Percentiles rank a stretch among this genome's conserved stretches.
phyloP scores from a whole-genome alignment of 164 flowering plant genomes.

The Piper longum region DNA sequence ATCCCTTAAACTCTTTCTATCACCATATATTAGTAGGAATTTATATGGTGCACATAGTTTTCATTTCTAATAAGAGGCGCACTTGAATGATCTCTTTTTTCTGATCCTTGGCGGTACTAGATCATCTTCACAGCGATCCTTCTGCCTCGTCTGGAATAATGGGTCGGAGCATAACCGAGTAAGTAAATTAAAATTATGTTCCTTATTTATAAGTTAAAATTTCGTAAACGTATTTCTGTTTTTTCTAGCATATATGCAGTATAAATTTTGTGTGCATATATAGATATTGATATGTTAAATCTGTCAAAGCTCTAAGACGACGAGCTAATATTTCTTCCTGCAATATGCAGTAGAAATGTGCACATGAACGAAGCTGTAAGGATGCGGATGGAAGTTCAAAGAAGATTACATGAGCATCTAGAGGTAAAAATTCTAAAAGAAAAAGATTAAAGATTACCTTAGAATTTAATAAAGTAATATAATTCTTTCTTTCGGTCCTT shows the following conservation, averaged over 20 bases:
- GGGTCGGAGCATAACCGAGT: constrained; percentile 72
- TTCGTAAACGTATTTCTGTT: too few species aligned
- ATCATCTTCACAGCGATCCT: constrained; percentile 51
- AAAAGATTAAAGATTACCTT: not conserved
- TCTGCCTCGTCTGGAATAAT: constrained; percentile 70
- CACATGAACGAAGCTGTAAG: constrained; percentile 50
- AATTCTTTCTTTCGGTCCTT: too few species aligned
- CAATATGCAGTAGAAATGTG: constrained; percentile 25
- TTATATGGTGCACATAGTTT: not conserved
- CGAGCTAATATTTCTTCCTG: not conserved
- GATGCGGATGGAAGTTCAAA: constrained; percentile 97
- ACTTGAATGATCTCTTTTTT: too few species aligned
- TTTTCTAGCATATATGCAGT: too few species aligned
- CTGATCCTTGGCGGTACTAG: constrained; percentile 44
- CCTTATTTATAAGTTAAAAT: not conserved
- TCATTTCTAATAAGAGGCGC: not conserved
- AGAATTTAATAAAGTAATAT: too few species aligned
- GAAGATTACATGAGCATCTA: constrained; percentile 89
- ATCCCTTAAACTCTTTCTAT: not conserved
- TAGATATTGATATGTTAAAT: not conserved
- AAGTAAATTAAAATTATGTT: constrained; percentile 14
- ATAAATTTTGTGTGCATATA: not conserved
- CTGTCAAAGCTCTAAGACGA: constrained; percentile 1
- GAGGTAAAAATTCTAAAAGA: constrained; percentile 39
- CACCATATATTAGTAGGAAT: too few species aligned